phyloP scores from a whole-genome alignment of 2,329 filamentous ascomycete species.

The Mycosphaerella sp. region DNA sequence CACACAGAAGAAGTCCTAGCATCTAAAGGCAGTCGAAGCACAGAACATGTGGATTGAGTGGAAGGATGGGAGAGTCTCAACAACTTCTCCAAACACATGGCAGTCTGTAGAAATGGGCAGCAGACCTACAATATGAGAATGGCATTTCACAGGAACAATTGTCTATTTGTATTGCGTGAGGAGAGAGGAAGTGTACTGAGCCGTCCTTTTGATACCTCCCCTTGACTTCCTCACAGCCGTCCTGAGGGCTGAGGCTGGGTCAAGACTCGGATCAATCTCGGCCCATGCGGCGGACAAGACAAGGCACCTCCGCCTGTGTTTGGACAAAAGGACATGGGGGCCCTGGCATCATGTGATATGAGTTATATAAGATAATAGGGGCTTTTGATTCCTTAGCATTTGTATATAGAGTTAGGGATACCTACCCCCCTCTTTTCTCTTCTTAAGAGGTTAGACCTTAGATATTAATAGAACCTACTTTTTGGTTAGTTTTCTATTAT shows the following conservation, averaged over 20 bases:
- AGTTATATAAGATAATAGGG: too few species aligned
- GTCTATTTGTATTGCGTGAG: background rate
- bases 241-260: background rate
- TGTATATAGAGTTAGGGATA: too few species aligned
- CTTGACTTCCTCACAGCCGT: background rate
- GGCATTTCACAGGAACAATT: background rate
- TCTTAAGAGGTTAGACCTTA: too few species aligned
- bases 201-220: too few species aligned
- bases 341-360: too few species aligned
- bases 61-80: constrained; percentile 4
- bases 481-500: too few species aligned
- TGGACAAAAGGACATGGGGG: too few species aligned
- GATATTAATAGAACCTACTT: too few species aligned
- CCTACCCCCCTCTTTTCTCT: too few species aligned
- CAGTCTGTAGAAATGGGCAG: constrained; percentile 2
- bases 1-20: constrained; percentile 4
- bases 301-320: constrained; percentile 5
- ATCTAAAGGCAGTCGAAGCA: background rate
- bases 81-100: constrained; percentile 9
- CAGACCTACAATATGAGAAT: constrained; percentile 4
- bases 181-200: background rate
- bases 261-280: constrained; percentile 3
- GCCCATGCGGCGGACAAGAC: constrained; percentile 1
- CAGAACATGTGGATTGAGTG: background rate
- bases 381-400: too few species aligned